phyloP scores from a whole-genome alignment of 2,329 filamentous ascomycete genomes.

The Macroventuria anomochaeta region DNA sequence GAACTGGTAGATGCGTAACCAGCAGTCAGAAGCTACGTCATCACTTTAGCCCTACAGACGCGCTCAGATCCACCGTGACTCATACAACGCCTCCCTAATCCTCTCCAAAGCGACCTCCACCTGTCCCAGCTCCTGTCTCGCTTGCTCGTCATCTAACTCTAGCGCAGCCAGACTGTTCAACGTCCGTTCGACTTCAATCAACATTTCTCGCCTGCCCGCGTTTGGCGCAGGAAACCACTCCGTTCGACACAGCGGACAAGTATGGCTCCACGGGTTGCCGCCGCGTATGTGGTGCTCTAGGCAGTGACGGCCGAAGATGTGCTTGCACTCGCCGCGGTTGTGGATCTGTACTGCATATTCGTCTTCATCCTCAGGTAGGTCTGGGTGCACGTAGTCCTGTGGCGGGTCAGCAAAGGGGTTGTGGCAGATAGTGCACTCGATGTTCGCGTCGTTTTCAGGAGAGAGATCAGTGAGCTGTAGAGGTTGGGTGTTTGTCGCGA shows the following conservation, averaged over 20 bases:
- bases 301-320: slow-evolving; percentile 30
- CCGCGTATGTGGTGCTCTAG: slow-evolving; percentile 28
- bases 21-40: no score
- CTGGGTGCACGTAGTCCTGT: slow-evolving; percentile 26
- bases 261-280: slow-evolving; percentile 30
- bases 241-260: slow-evolving; percentile 29
- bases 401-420: slow-evolving; percentile 20
- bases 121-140: slow-evolving; percentile 17
- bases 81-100: slow-evolving; percentile 20
- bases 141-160: slow-evolving; percentile 7
- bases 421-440: slow-evolving; percentile 27
- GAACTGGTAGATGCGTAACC: no score
- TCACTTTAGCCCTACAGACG: background rate
- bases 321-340: slow-evolving; percentile 18
- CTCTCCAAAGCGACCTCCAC: slow-evolving; percentile 19
- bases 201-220: slow-evolving; percentile 13
- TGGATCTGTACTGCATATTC: slow-evolving; percentile 29
- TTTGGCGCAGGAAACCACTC: slow-evolving; percentile 29
- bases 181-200: slow-evolving; percentile 14
- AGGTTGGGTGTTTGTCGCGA: slow-evolving; percentile 23
- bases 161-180: slow-evolving; percentile 16
- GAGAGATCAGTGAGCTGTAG: background rate
- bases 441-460: background rate
- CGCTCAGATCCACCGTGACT: slow-evolving; percentile 22
- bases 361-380: slow-evolving; percentile 16